These are phyloP conservation scores for Sclerotinia trifoliorum DNA, from an alignment of 2,329 filamentous ascomycete genomes.

Conservation along the genomic window DNA sequence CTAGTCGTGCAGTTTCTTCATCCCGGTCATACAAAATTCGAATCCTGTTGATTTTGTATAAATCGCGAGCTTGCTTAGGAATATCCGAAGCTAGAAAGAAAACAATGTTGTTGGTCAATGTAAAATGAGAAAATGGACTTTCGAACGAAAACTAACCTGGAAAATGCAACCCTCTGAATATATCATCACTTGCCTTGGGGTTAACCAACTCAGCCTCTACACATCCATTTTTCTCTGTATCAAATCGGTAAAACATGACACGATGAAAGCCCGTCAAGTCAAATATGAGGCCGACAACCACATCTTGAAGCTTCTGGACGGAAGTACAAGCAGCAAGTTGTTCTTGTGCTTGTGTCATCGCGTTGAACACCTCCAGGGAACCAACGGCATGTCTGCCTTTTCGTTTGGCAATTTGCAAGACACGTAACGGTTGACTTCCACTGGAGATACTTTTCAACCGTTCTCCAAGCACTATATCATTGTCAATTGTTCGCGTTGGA, in stretches of 20 bases:
- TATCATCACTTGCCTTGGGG: slow-evolving; percentile 73
- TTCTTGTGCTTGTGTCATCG: slow-evolving; percentile 88
- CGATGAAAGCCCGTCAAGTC: slow-evolving; percentile 89
- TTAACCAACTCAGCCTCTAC: slow-evolving; percentile 88
- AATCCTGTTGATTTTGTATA: slow-evolving; percentile 89
- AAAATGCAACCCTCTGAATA: slow-evolving; percentile 86
- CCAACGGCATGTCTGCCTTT: slow-evolving; percentile 56
- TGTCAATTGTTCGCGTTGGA: slow-evolving; percentile 71
- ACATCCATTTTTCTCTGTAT: slow-evolving; percentile 50
- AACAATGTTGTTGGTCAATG: not conserved
- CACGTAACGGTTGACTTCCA: slow-evolving; percentile 72
- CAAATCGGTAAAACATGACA: slow-evolving; percentile 92
- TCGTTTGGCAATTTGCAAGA: slow-evolving; percentile 72
- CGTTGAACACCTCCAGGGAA: slow-evolving; percentile 87
- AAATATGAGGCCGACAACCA: slow-evolving; percentile 81
- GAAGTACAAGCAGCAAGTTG: slow-evolving; percentile 72
- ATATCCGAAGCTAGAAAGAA: slow-evolving; percentile 66
- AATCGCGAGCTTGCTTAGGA: slow-evolving; percentile 79
- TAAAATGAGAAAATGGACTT: not conserved
- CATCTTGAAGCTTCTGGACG: slow-evolving; percentile 73
- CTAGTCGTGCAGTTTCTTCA: slow-evolving; percentile 70
- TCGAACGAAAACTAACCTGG: slow-evolving; percentile 44
- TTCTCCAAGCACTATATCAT: slow-evolving; percentile 71
- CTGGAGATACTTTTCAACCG: slow-evolving; percentile 72
- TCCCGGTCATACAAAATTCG: slow-evolving; percentile 84